Evolutionary conservation across 208 protist genomes (phyloP).

Genomic region (Trypanosomatidae sp.): DNA sequence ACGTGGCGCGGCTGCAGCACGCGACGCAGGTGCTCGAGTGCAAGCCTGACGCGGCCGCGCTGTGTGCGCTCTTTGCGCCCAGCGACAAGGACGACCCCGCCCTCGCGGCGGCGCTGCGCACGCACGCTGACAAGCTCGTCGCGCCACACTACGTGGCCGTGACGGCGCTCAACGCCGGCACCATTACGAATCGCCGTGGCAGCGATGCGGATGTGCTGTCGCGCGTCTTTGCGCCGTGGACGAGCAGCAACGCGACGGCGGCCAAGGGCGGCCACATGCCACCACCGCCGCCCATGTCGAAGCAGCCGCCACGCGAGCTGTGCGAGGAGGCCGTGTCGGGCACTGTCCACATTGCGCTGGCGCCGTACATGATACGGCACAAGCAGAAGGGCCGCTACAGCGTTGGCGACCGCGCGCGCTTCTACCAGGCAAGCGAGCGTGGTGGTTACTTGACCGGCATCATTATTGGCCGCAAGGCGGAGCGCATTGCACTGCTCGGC

Average conservation of each 20-base stretch:
- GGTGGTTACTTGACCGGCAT: constrained; percentile 29
- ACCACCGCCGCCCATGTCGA: neutral
- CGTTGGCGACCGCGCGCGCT: constrained; percentile 33
- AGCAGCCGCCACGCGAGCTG: too few relatives aligned
- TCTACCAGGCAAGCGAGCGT: constrained; percentile 44
- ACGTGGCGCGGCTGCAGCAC: constrained; percentile 20
- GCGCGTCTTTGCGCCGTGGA: constrained; percentile 58
- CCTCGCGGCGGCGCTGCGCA: constrained; percentile 13
- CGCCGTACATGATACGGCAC: constrained; percentile 41
- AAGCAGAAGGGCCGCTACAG: constrained; percentile 17
- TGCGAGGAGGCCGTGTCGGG: constrained; percentile 59
- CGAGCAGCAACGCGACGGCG: constrained; percentile 14
- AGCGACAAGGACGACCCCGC: constrained; percentile 2
- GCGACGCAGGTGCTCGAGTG: constrained; percentile 18
- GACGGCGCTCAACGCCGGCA: constrained; percentile 16
- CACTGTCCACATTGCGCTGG: constrained; percentile 18
- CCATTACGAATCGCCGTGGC: constrained; percentile 6
- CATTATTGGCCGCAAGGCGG: constrained; percentile 44
- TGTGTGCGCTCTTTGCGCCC: constrained; percentile 21
- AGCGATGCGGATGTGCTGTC: constrained; percentile 27
- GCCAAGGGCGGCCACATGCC: neutral
- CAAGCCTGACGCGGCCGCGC: constrained; percentile 6
- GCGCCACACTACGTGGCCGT: constrained; percentile 15
- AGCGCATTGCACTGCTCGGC: constrained; percentile 43
- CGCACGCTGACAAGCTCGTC: constrained; percentile 13